Conservation (phyloP, 441 rosid genomes). For the Syzygium syzygioides region DNA sequence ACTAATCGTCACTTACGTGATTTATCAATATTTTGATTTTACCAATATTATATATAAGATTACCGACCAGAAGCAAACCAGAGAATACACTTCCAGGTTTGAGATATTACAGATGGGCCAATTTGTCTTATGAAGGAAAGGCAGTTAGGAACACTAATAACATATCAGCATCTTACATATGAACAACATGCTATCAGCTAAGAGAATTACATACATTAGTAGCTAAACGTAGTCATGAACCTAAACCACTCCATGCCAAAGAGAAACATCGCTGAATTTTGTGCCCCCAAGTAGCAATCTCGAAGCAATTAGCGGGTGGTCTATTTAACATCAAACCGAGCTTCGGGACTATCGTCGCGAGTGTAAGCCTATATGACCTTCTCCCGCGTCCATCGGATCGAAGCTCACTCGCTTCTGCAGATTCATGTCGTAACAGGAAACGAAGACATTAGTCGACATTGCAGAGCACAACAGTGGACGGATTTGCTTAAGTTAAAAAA, state of each 20-base stretch:
- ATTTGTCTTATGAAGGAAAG: background rate
- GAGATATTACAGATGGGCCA: background rate
- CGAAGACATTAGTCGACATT: background rate
- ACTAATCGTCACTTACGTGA: too few species aligned
- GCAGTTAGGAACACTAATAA: background rate
- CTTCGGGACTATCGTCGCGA: background rate
- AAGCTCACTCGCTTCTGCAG: constrained; percentile 29
- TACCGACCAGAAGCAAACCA: background rate
- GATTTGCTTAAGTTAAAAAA: background rate
- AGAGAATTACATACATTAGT: background rate
- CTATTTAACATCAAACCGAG: background rate
- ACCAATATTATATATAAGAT: too few species aligned
- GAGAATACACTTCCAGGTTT: too few species aligned
- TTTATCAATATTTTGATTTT: too few species aligned
- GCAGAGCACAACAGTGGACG: background rate
- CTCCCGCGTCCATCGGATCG: background rate
- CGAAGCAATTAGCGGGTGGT: background rate
- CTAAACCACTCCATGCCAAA: background rate
- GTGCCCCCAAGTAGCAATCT: background rate
- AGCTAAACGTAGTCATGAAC: background rate
- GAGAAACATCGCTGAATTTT: background rate
- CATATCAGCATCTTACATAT: background rate
- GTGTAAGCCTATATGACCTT: background rate
- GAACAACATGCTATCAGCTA: background rate
- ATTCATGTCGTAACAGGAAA: background rate